These are phyloP conservation scores for Pulveroboletus sp. DNA, from an alignment of 1,284 basidiomycete species.

Conservation along the genomic window DNA sequence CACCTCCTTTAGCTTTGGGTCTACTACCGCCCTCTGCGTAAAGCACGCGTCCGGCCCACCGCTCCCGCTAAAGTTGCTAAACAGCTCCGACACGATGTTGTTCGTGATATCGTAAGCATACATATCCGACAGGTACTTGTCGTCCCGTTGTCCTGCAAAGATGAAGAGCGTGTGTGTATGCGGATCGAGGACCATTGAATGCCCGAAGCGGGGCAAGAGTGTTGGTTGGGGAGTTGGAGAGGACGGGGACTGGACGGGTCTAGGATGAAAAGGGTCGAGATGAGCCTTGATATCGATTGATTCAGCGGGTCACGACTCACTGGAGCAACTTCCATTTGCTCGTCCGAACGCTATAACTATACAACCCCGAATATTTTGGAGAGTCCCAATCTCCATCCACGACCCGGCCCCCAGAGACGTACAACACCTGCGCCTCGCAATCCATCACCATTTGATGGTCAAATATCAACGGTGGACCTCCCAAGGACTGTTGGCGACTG, in stretches of 20 bases:
- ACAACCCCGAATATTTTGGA: slow-evolving; percentile 67
- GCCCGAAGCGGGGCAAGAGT: slow-evolving; percentile 66
- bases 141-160: slow-evolving; percentile 69
- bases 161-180: slow-evolving; percentile 59
- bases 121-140: slow-evolving; percentile 71
- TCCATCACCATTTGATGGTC: slow-evolving; percentile 85
- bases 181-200: slow-evolving; percentile 77
- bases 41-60: slow-evolving; percentile 71
- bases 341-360: slow-evolving; percentile 62
- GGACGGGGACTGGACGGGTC: slow-evolving; percentile 36
- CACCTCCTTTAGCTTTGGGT: slow-evolving; percentile 61
- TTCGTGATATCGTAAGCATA: slow-evolving; percentile 66
- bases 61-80: slow-evolving; percentile 52
- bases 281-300: neutral
- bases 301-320: slow-evolving; percentile 42
- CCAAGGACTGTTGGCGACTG: slow-evolving; percentile 46
- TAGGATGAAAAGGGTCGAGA: slow-evolving; percentile 13
- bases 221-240: slow-evolving; percentile 33
- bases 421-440: slow-evolving; percentile 68
- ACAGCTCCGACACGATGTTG: slow-evolving; percentile 60
- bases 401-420: slow-evolving; percentile 77
- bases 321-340: slow-evolving; percentile 66
- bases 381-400: slow-evolving; percentile 62
- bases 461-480: slow-evolving; percentile 74
- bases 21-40: slow-evolving; percentile 69